Evolutionary conservation across 768 basidiomycete genomes (phyloP), one percentile per base, ranked within the genome.

Genomic region (Rhizopogon vinicolor): DNA sequence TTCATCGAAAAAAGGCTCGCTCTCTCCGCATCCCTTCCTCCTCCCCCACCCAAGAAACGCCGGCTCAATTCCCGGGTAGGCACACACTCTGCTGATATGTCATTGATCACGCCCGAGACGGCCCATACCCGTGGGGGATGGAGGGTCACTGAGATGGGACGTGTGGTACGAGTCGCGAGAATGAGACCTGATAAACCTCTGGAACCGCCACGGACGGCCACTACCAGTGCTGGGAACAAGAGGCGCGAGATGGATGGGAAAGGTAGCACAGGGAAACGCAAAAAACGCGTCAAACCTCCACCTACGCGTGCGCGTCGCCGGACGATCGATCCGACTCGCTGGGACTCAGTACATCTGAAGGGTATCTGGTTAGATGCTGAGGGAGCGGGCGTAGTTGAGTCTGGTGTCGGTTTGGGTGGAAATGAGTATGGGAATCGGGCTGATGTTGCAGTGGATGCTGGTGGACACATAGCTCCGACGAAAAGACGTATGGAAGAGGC

Each of bases 101-200:
- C 81, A 0, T 77, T 81, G 22, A 75, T 84, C 18, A 86, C 86
- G 0, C 77, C 77, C 0, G 79, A 81, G 57, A 86, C 82, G 42
- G 85, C 74, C 7, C 66, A 67, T 7, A 62, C 64, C 13, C 81
- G 79, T 6, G 68, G 72, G 0, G 86, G 85, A 7, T 93, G 92
- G 92, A 79, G 78, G 51, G 79, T 83, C 42, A 89, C 88, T 0
- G 69, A 83, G 3, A 78, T 85, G 3, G 85, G 86, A 0, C 79
- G 87, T 10, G 71, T 90, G 14, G 73, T 91, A 6, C 75, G 79
- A 3, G 85, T 87, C 2, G 72, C 89, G 60, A 78, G 82, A 41
- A 89, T 90, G 80, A 78, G 89, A 4, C 91, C 92, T 3, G 69
- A 64, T 8, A 79, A 76, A 41, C 89, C 90, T 3, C 68, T 93